These are phyloP conservation scores for Hypoxylon sp. DNA, from an alignment of 2,329 filamentous ascomycete species.

Conservation along the genomic window DNA sequence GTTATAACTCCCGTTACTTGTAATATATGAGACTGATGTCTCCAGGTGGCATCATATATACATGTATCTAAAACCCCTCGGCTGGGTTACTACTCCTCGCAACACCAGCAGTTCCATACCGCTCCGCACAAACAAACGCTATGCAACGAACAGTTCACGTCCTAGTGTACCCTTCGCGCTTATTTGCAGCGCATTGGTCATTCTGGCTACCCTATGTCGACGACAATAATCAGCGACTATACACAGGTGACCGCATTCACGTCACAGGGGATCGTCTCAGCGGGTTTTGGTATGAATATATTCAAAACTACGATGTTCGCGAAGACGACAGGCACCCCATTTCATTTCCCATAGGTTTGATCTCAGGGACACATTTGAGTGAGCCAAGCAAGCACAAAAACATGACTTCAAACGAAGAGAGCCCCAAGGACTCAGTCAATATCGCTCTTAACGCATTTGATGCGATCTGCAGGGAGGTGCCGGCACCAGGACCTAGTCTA, in stretches of 20 bases:
- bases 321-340: constrained; percentile 39
- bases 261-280: constrained; percentile 40
- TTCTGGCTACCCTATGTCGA: constrained; percentile 38
- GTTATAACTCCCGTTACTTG: background rate
- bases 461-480: constrained; percentile 34
- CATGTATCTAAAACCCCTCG: background rate
- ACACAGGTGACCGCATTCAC: constrained; percentile 38
- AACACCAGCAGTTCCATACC: background rate
- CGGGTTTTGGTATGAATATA: constrained; percentile 40
- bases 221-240: constrained; percentile 1
- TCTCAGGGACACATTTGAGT: constrained; percentile 16
- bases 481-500: constrained; percentile 38
- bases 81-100: background rate
- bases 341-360: constrained; percentile 30
- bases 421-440: background rate
- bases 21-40: background rate
- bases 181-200: constrained; percentile 42
- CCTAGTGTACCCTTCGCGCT: constrained; percentile 39
- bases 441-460: constrained; percentile 31
- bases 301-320: constrained; percentile 31
- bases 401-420: background rate
- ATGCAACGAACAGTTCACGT: constrained; percentile 38
- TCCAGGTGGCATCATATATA: background rate
- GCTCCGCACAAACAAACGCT: constrained; percentile 3
- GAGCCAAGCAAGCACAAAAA: constrained; percentile 8